Conservation (phyloP, 441 rosid species). For the Croton laevigatus region DNA sequence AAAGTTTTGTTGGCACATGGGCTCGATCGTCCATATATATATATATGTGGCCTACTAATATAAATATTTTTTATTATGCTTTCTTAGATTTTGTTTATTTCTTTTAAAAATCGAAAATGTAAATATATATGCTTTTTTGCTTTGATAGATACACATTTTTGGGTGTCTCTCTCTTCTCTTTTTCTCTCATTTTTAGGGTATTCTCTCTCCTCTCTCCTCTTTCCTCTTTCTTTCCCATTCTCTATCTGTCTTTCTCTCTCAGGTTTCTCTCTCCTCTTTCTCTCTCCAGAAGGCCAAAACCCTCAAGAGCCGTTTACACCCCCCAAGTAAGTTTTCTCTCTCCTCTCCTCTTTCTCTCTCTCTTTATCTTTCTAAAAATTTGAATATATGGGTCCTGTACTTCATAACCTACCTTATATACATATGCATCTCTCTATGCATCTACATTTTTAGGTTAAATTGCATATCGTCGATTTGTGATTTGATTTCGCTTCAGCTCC, state of each 20-base stretch:
- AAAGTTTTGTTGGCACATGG: constrained; percentile 5
- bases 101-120: neutral
- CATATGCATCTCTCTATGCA: constrained; percentile 1
- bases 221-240: constrained; percentile 25
- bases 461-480: constrained; percentile 13
- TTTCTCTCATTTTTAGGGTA: constrained; percentile 30
- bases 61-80: neutral
- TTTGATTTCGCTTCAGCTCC: neutral
- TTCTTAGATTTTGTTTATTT: constrained; percentile 8
- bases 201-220: constrained; percentile 38
- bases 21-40: neutral
- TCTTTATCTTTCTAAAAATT: constrained; percentile 35
- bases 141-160: constrained; percentile 33
- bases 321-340: constrained; percentile 88
- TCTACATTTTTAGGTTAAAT: constrained; percentile 15
- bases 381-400: constrained; percentile 52
- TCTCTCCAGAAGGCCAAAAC: constrained; percentile 80
- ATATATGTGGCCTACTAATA: neutral
- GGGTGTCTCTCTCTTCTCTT: constrained; percentile 23
- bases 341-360: constrained; percentile 41
- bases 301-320: constrained; percentile 79
- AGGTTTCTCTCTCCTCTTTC: constrained; percentile 28
- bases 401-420: constrained; percentile 28
- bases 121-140: constrained; percentile 2
- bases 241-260: constrained; percentile 43